Evolutionary conservation across 2,329 filamentous ascomycete genomes (phyloP).

Genomic region (Alternaria novae-zelandiae): DNA sequence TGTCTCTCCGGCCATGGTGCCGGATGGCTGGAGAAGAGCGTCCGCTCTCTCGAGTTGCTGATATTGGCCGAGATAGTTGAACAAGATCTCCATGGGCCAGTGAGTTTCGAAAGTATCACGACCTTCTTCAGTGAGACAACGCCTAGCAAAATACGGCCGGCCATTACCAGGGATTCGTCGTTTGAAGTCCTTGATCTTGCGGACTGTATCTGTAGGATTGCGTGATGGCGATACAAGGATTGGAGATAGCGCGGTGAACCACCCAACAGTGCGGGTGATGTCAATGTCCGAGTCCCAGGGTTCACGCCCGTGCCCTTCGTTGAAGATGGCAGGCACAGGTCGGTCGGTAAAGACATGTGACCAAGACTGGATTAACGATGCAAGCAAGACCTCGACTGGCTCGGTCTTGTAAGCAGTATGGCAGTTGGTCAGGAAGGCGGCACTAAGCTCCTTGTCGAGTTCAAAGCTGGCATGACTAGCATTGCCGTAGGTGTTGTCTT

Average conservation of each 20-base stretch:
- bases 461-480: conserved; percentile 42
- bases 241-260: conserved; percentile 63
- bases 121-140: conserved; percentile 39
- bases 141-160: conserved; percentile 55
- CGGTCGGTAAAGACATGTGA: conserved; percentile 61
- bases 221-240: conserved; percentile 42
- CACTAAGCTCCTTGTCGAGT: conserved; percentile 31
- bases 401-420: conserved; percentile 60
- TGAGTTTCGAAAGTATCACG: conserved; percentile 42
- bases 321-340: conserved; percentile 57
- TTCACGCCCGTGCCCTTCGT: conserved; percentile 48
- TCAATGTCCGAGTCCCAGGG: conserved; percentile 56
- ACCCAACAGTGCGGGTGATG: conserved; percentile 64
- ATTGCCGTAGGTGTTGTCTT: conserved; percentile 49
- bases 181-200: conserved; percentile 62
- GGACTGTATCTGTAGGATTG: conserved; percentile 57
- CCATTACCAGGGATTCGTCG: conserved; percentile 39
- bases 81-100: conserved; percentile 63
- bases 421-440: conserved; percentile 36
- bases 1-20: conserved; percentile 56
- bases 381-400: conserved; percentile 62
- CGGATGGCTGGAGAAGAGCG: conserved; percentile 52
- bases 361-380: conserved; percentile 64
- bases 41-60: conserved; percentile 55
- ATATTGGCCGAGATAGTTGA: conserved; percentile 62